Conservation (phyloP, 2,329 filamentous ascomycete genomes). For the Knufia petricola region DNA sequence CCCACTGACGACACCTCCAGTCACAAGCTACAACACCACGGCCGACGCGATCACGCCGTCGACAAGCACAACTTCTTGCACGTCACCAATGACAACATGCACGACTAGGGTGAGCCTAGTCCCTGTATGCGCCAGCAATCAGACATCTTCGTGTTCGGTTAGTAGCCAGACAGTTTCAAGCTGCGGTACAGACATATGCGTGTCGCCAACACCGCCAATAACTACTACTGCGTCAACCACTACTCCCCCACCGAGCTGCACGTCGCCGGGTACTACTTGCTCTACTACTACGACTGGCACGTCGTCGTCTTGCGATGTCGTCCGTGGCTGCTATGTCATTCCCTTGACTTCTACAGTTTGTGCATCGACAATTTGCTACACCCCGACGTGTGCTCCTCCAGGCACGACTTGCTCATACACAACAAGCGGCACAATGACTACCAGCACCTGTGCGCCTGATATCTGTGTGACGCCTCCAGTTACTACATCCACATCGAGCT, state of each 20-base stretch:
- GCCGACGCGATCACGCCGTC: neutral
- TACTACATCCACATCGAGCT: neutral
- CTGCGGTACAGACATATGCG: neutral
- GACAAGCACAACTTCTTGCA: neutral
- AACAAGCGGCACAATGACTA: neutral
- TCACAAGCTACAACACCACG: neutral
- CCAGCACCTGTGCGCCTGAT: neutral
- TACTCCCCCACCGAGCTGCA: neutral
- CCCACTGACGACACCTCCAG: neutral
- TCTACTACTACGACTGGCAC: neutral
- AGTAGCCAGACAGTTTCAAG: neutral
- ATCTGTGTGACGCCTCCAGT: no score
- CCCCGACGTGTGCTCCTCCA: neutral
- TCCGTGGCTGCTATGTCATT: no score
- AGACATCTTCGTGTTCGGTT: neutral
- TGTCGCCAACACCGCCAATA: neutral
- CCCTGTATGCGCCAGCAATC: neutral
- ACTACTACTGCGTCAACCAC: neutral
- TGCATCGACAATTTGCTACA: neutral
- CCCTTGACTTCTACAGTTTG: no score
- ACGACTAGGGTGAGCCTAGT: neutral
- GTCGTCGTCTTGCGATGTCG: no score
- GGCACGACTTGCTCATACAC: neutral
- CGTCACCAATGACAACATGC: conserved; percentile 2
- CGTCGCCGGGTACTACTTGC: neutral